phyloP scores from a whole-genome alignment of 2,329 filamentous ascomycete genomes.

The Diaporthe eres region DNA sequence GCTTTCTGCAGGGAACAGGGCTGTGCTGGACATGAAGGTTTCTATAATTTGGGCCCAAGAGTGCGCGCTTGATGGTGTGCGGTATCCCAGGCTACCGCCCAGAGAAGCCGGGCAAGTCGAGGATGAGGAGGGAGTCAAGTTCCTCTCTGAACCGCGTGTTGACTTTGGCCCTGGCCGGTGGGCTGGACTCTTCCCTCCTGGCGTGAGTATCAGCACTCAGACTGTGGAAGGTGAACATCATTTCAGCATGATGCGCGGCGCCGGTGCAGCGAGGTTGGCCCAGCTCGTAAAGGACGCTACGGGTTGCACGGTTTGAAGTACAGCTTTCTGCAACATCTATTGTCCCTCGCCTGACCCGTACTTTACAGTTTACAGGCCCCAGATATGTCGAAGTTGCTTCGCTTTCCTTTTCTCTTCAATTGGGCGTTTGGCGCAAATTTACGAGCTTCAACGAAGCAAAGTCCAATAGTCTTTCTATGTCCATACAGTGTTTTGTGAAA shows the following conservation, averaged over 20 bases:
- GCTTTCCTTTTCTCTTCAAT: neutral
- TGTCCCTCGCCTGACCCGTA: neutral
- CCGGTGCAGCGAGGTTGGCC: constrained; percentile 1
- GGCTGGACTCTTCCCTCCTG: neutral
- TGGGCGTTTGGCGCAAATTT: neutral
- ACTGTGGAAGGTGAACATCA: constrained; percentile 16
- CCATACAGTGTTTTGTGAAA: neutral
- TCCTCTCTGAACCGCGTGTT: constrained; percentile 2
- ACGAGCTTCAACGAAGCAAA: neutral
- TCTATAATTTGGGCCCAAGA: neutral
- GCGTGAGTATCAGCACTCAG: neutral
- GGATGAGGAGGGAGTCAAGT: constrained; percentile 16
- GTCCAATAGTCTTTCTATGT: neutral
- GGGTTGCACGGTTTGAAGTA: neutral
- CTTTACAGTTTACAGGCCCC: neutral
- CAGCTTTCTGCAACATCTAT: neutral
- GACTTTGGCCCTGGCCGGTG: constrained; percentile 19
- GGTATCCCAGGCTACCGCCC: constrained; percentile 5
- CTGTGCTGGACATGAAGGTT: neutral
- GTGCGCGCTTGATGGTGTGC: constrained; percentile 10
- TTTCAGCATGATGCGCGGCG: constrained; percentile 13
- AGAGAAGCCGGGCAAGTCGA: neutral
- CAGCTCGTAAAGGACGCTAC: neutral
- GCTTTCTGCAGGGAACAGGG: neutral
- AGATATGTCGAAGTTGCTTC: neutral